These are phyloP conservation scores for Aegilops tauschii DNA, from an alignment of 176 grass and related monocot genomes.

Conservation along the genomic window DNA sequence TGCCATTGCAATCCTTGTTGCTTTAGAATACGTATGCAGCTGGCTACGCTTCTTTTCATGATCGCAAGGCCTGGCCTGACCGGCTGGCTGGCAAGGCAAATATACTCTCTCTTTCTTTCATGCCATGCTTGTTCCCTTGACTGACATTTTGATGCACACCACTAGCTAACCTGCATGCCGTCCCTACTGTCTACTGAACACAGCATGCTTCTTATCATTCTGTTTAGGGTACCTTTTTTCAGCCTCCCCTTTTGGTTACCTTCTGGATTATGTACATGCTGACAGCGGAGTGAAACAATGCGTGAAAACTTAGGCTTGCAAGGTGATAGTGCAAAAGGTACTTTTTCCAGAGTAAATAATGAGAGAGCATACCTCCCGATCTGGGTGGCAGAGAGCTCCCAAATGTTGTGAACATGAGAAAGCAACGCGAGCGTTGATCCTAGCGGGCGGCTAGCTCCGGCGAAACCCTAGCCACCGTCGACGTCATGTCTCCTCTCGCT, in stretches of 20 bases:
- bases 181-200: not conserved
- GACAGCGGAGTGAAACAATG: not conserved
- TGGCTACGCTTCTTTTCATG: conserved; percentile 42
- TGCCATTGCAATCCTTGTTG: conserved; percentile 21
- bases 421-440: too few relatives aligned
- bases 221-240: not conserved
- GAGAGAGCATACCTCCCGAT: not conserved
- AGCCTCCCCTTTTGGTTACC: not conserved
- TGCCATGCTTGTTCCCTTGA: conserved; percentile 39
- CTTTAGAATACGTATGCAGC: not conserved
- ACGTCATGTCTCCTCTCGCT: too few relatives aligned
- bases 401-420: too few relatives aligned
- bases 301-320: not conserved
- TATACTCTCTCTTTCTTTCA: not conserved
- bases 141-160: not conserved
- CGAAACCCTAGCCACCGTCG: too few relatives aligned
- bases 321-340: not conserved
- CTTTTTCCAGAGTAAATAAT: not conserved
- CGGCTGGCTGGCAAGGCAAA: not conserved
- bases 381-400: too few relatives aligned
- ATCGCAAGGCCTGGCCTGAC: not conserved
- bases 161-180: not conserved
- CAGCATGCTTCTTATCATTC: conserved; percentile 17
- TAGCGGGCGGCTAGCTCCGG: too few relatives aligned
- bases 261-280: not conserved